Conservation (phyloP, 2,329 filamentous ascomycete genomes). For the Calonectria crousiana region DNA sequence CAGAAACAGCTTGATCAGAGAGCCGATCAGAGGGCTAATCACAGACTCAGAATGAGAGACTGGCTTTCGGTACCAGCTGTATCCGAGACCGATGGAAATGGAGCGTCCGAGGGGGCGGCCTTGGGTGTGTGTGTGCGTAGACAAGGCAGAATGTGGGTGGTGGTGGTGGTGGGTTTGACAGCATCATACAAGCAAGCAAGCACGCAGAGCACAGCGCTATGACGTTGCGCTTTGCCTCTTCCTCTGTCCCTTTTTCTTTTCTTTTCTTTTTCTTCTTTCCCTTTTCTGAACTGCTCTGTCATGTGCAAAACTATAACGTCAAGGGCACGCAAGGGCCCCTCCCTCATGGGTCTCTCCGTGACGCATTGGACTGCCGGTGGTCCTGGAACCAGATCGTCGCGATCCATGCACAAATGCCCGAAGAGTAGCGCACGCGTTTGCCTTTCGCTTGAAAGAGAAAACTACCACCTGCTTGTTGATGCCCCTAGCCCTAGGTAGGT, state of each 20-base stretch:
- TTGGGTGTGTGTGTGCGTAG: neutral
- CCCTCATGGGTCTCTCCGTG: neutral
- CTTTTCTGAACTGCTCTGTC: neutral
- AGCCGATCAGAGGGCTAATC: neutral
- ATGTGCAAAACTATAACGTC: neutral
- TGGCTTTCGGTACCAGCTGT: neutral
- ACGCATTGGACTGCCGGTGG: slow-evolving; percentile 4
- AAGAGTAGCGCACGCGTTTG: slow-evolving; percentile 2
- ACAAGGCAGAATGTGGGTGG: neutral
- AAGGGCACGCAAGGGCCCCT: neutral
- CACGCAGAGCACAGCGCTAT: neutral
- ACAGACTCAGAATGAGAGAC: neutral
- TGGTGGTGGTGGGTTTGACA: neutral
- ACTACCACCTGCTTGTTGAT: neutral
- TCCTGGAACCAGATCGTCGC: slow-evolving; percentile 8
- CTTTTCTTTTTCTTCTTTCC: neutral
- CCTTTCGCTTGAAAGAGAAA: slow-evolving; percentile 5
- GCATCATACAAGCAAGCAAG: neutral
- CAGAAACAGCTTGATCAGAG: neutral
- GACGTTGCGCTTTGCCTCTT: neutral
- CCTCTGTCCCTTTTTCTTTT: neutral
- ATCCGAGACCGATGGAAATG: neutral
- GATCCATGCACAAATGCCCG: slow-evolving; percentile 12
- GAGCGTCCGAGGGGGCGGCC: neutral
- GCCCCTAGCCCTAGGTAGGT: neutral